phyloP scores from a whole-genome alignment of 2,329 filamentous ascomycete species.

The Atkinsonella hypoxylon region DNA sequence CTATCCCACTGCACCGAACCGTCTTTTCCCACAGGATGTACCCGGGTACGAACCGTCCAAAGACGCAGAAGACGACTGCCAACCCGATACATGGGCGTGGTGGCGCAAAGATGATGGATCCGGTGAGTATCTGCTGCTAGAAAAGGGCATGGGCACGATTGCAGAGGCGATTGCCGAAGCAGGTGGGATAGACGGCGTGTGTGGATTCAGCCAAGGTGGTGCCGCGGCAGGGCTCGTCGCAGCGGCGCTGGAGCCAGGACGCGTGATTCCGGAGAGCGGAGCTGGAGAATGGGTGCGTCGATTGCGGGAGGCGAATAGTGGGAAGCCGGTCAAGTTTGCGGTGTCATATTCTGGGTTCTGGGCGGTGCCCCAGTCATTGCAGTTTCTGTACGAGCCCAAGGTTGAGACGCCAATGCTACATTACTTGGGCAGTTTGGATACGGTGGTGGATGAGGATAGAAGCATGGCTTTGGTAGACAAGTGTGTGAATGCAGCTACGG shows the following conservation, averaged over 20 bases:
- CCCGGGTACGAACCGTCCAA: slow-evolving; percentile 48
- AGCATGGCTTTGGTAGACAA: slow-evolving; percentile 55
- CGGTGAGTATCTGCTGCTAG: slow-evolving; percentile 53
- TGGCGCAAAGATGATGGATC: slow-evolving; percentile 58
- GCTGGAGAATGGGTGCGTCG: slow-evolving; percentile 29
- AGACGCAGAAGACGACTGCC: slow-evolving; percentile 31
- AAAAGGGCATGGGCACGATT: slow-evolving; percentile 53
- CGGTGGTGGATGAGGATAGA: slow-evolving; percentile 70
- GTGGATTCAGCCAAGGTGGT: slow-evolving; percentile 76
- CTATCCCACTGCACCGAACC: slow-evolving; percentile 59
- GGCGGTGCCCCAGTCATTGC: slow-evolving; percentile 48
- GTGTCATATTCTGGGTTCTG: slow-evolving; percentile 70
- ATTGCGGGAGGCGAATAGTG: slow-evolving; percentile 37
- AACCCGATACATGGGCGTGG: slow-evolving; percentile 69
- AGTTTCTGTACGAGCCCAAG: slow-evolving; percentile 56
- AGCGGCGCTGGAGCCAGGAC: slow-evolving; percentile 48
- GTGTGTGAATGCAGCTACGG: slow-evolving; percentile 41
- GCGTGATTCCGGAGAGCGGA: slow-evolving; percentile 16
- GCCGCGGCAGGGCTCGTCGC: slow-evolving; percentile 62
- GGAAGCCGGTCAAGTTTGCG: slow-evolving; percentile 50
- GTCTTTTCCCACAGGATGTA: slow-evolving; percentile 52
- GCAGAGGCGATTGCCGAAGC: slow-evolving; percentile 49
- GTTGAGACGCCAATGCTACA: slow-evolving; percentile 71
- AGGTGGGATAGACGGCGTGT: slow-evolving; percentile 62
- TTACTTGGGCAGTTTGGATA: slow-evolving; percentile 73